A percentile compares a stretch with the other conserved stretches of the same genome.
Conservation (phyloP, 768 basidiomycete species). For the Russula sp. region DNA sequence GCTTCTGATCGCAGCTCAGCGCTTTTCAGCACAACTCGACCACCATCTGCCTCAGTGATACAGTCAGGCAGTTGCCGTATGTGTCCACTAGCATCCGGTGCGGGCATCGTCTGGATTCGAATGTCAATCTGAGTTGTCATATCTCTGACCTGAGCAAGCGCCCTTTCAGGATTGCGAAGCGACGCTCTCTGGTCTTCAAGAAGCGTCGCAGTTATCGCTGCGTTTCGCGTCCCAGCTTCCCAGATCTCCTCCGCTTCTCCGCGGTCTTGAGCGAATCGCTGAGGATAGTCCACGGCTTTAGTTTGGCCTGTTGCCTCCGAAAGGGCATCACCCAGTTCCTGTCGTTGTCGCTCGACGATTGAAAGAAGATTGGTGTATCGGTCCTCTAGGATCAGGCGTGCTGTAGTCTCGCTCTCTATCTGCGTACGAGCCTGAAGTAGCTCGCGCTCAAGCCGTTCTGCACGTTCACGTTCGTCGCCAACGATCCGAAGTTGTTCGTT, state of each 20-base stretch:
- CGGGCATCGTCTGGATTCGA: background rate
- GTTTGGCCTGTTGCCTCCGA: constrained; percentile 62
- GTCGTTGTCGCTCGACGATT: constrained; percentile 50
- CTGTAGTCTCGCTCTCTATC: constrained; percentile 52
- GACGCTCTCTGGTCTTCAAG: background rate
- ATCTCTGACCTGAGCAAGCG: background rate
- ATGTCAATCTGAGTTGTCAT: too few relatives aligned
- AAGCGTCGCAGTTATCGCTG: background rate
- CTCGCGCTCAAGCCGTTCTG: constrained; percentile 55
- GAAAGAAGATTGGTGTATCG: constrained; percentile 49
- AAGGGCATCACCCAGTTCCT: constrained; percentile 49
- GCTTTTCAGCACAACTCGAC: constrained; percentile 84
- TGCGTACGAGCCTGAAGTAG: constrained; percentile 54
- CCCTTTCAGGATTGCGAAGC: background rate
- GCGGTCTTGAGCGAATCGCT: constrained; percentile 53
- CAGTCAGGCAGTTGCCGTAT: constrained; percentile 61
- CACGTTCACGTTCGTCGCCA: constrained; percentile 45
- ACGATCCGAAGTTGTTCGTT: constrained; percentile 39
- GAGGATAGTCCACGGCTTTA: constrained; percentile 47
- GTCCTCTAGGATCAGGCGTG: constrained; percentile 55
- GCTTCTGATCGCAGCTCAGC: constrained; percentile 54
- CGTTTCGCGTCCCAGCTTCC: background rate
- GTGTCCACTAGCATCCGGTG: constrained; percentile 31
- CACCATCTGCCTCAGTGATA: constrained; percentile 84
- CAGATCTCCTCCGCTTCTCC: constrained; percentile 33